These are phyloP conservation scores for Allium sativum DNA, from an alignment of 106 monocot species.

Conservation along the genomic window DNA sequence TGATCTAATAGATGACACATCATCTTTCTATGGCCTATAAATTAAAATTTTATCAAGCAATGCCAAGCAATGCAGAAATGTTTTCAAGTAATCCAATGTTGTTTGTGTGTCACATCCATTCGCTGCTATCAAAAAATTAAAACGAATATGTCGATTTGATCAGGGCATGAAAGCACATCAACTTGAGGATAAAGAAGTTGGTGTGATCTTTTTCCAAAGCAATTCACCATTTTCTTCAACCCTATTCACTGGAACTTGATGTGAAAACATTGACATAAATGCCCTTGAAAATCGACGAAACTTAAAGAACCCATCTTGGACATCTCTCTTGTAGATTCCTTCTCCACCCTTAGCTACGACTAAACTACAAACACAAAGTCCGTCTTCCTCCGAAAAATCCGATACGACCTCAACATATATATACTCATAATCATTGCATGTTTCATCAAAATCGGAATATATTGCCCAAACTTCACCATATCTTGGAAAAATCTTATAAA, in stretches of 20 bases:
- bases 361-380: constrained; percentile 1
- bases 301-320: not conserved
- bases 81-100: no score
- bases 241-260: not conserved
- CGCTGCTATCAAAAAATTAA: no score
- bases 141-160: no score
- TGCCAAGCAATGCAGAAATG: no score
- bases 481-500: constrained; percentile 9
- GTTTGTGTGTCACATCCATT: no score
- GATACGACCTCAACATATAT: constrained; percentile 5
- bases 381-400: constrained; percentile 1
- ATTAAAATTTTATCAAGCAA: no score
- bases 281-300: not conserved
- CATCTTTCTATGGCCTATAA: no score
- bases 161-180: no score
- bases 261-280: constrained; percentile 4
- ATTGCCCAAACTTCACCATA: constrained; percentile 19
- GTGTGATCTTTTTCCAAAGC: not conserved
- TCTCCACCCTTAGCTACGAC: not conserved
- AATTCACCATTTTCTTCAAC: not conserved
- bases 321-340: not conserved
- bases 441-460: not conserved
- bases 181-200: no score
- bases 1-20: no score
- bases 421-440: not conserved